These are phyloP conservation scores for Ceratocystis cacaofunesta DNA, from an alignment of 2,329 filamentous ascomycete genomes.

Conservation along the genomic window DNA sequence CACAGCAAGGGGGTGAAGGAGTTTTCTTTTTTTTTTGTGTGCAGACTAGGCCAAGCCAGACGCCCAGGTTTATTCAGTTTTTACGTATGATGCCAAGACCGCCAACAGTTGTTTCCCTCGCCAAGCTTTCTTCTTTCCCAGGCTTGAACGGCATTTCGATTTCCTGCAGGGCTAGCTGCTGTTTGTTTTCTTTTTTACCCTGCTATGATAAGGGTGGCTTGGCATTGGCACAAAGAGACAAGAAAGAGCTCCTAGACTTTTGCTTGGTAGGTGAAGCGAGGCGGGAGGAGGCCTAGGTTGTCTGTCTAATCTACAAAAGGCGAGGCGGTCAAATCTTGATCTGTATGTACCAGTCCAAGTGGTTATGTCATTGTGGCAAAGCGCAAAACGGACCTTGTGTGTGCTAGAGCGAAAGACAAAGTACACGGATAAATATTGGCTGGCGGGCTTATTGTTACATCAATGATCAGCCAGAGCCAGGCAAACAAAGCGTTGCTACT, in stretches of 20 bases:
- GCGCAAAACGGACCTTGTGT: not conserved
- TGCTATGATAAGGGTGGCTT: not conserved
- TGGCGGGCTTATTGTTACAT: not conserved
- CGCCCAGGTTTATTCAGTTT: not conserved
- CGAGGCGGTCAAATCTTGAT: no score
- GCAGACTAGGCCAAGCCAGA: not conserved
- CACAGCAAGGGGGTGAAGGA: not conserved
- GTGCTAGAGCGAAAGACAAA: not conserved
- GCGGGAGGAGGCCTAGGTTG: not conserved
- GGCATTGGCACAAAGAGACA: not conserved
- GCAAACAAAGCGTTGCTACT: not conserved
- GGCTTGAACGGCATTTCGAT: not conserved
- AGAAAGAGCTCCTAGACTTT: not conserved
- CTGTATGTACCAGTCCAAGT: not conserved
- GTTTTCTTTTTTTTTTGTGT: not conserved
- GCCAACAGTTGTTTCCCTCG: not conserved
- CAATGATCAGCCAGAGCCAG: not conserved
- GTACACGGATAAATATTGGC: not conserved
- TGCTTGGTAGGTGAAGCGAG: no score
- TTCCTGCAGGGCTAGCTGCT: not conserved
- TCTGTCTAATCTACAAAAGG: not conserved
- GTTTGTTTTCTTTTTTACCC: not conserved
- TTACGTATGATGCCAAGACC: not conserved
- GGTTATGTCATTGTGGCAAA: not conserved
- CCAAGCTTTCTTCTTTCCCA: not conserved